phyloP scores from a whole-genome alignment of 78 protist genomes.

The Tieghemostelium lacteum region DNA sequence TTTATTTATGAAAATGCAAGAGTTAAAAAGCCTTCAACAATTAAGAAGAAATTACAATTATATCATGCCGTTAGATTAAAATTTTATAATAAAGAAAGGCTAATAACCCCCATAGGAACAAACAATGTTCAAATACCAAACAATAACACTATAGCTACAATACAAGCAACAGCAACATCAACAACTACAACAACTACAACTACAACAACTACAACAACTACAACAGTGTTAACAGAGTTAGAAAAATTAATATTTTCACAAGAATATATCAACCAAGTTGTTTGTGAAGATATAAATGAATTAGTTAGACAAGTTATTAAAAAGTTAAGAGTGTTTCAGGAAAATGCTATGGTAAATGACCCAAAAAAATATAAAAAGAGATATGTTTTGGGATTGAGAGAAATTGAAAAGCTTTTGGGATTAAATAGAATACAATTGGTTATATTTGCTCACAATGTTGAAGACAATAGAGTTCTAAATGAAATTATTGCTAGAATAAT shows the following conservation, averaged over 20 bases:
- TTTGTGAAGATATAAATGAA: constrained; percentile 27
- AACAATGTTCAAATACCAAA: not conserved
- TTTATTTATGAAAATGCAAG: not conserved
- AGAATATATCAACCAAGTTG: constrained; percentile 50
- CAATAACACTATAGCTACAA: not conserved
- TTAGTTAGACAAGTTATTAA: constrained; percentile 15
- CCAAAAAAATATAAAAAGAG: constrained; percentile 43
- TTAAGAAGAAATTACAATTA: constrained; percentile 2
- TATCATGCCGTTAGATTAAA: not conserved
- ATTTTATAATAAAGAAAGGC: not conserved
- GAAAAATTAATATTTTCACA: not conserved
- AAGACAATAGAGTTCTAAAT: constrained; percentile 39
- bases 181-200: not conserved
- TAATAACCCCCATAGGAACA: not conserved
- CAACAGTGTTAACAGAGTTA: not conserved
- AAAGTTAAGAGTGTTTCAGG: constrained; percentile 32
- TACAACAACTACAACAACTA: not conserved
- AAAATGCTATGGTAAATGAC: constrained; percentile 13
- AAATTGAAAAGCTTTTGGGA: constrained; percentile 15
- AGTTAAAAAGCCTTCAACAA: not conserved
- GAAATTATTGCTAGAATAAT: constrained; percentile 1
- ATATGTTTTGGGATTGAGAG: constrained; percentile 49
- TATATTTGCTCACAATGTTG: constrained; percentile 53
- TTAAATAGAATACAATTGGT: constrained; percentile 11
- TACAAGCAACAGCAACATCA: not conserved